Percentiles rank a stretch among this genome's conserved stretches.
Conservation (phyloP, 1,284 basidiomycete species). For the Ceratobasidium sp. region DNA sequence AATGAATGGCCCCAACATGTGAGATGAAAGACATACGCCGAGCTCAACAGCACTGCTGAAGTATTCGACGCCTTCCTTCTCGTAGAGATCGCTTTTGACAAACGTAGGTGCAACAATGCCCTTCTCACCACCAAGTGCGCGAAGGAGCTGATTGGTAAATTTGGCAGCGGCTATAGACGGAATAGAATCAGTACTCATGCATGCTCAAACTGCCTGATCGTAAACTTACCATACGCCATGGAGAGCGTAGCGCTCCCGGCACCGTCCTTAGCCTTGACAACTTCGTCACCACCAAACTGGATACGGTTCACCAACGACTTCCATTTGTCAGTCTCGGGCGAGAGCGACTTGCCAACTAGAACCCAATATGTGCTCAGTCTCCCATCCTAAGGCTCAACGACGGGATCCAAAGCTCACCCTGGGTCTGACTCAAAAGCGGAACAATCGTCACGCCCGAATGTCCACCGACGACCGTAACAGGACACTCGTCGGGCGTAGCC, state of each 20-base stretch:
- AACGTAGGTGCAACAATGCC: constrained; percentile 88
- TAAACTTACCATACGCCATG: constrained; percentile 86
- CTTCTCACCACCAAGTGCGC: constrained; percentile 90
- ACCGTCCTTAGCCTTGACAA: constrained; percentile 93
- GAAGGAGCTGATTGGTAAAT: constrained; percentile 86
- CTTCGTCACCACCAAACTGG: constrained; percentile 96
- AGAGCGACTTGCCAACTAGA: constrained; percentile 70
- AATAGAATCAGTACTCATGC: background rate
- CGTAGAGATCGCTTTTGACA: constrained; percentile 77
- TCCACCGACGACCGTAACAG: constrained; percentile 94
- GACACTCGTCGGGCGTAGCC: constrained; percentile 74
- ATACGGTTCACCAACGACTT: constrained; percentile 88
- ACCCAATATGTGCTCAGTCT: constrained; percentile 63
- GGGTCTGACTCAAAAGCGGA: constrained; percentile 93
- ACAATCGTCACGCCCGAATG: constrained; percentile 98
- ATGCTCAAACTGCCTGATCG: background rate
- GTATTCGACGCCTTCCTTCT: constrained; percentile 74
- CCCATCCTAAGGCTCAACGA: constrained; percentile 94
- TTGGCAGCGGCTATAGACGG: constrained; percentile 77
- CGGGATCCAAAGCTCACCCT: constrained; percentile 90
- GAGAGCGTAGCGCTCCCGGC: constrained; percentile 89
- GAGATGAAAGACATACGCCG: constrained; percentile 71
- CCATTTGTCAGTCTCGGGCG: constrained; percentile 74
- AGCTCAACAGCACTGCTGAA: constrained; percentile 94
- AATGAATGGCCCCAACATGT: constrained; percentile 42